Base-by-base conservation (phyloP, 2,329 filamentous ascomycete species). In the Nothophoma quercina region DNA sequence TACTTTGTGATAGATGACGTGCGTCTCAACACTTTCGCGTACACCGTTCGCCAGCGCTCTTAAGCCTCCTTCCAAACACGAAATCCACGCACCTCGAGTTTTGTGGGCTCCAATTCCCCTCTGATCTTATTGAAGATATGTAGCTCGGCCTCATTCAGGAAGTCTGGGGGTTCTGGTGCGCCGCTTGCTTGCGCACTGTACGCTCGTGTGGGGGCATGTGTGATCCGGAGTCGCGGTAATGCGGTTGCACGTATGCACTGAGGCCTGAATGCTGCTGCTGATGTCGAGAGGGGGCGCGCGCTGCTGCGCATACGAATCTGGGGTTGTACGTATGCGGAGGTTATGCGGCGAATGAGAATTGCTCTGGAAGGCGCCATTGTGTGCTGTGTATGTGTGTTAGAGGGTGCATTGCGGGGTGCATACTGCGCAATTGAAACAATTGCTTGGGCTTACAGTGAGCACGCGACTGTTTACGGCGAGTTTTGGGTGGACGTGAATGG, bases 41-140 rank as follows among this genome's bases (percentile, higher is more conserved):
- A 39, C 50, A 44, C 50, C 50, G 50, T 53, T 48, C 25, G 22
- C 41, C 30, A 43, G 36, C 25, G 29, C 26, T 19, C 2, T 23
- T 32, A 53, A 32, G 50, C 49, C 35, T 21, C 35, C 49, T 23
- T 32, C 35, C 42, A 16, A 36, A 25, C 25, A 38, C 12, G 2
- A 29, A 32, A 40, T 39, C 15, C 26, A 53, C 73, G 41, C 74
- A 79, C 79, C 74, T 80, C 77, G 26, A 82, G 71, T 55, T 74
- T 76, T 12, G 68, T 71, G 16, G 79, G 79, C 5, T 73, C 60
- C 34, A 82, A 54, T 26, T 70, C 71, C 15, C 68, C 64, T 60
- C 73, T 76, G 16, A 81, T 69, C 54, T 78, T 77, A 38, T 78
- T 71, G 69, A 81, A 82, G 30, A 82, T 69, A 56, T 76, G 71